phyloP scores from a whole-genome alignment of 352 stramenopile genomes.

The Globisporangium recalcitrans region DNA sequence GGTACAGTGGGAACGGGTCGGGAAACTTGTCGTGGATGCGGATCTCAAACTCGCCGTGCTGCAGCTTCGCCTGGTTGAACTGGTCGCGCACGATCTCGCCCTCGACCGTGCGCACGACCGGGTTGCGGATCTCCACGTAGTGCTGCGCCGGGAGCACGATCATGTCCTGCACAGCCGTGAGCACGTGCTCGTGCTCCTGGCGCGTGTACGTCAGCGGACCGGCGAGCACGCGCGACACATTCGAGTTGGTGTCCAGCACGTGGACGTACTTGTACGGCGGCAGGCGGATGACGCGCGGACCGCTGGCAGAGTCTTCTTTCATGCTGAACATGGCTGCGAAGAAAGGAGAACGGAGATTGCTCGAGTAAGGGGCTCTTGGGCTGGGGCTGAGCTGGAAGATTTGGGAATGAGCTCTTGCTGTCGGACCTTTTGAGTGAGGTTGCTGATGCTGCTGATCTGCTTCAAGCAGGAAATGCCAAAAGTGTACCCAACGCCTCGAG shows the following conservation, averaged over 20 bases:
- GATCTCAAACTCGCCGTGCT: conserved; percentile 74
- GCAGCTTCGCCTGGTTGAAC: conserved; percentile 73
- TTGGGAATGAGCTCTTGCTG: conserved; percentile 11
- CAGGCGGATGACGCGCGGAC: conserved; percentile 67
- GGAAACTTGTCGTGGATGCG: conserved; percentile 68
- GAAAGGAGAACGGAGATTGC: neutral
- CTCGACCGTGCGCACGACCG: conserved; percentile 44
- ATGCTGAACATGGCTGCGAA: conserved; percentile 1
- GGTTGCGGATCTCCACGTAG: conserved; percentile 75
- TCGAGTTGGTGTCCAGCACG: conserved; percentile 83
- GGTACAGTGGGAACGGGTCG: conserved; percentile 75
- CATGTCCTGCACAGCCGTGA: conserved; percentile 60
- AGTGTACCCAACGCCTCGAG: conserved; percentile 8
- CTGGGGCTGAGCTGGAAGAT: conserved; percentile 6
- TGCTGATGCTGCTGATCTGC: neutral
- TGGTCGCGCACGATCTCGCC: conserved; percentile 51
- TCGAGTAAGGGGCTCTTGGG: neutral
- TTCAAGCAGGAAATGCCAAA: neutral
- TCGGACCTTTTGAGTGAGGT: neutral
- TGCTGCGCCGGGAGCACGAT: conserved; percentile 71
- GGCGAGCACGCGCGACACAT: conserved; percentile 72
- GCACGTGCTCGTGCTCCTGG: conserved; percentile 73
- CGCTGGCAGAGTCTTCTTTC: conserved; percentile 23
- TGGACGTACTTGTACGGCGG: conserved; percentile 81
- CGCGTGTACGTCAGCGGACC: conserved; percentile 76